phyloP scores from a whole-genome alignment of 78 protist genomes.

The Dictyostelium intermedium region DNA sequence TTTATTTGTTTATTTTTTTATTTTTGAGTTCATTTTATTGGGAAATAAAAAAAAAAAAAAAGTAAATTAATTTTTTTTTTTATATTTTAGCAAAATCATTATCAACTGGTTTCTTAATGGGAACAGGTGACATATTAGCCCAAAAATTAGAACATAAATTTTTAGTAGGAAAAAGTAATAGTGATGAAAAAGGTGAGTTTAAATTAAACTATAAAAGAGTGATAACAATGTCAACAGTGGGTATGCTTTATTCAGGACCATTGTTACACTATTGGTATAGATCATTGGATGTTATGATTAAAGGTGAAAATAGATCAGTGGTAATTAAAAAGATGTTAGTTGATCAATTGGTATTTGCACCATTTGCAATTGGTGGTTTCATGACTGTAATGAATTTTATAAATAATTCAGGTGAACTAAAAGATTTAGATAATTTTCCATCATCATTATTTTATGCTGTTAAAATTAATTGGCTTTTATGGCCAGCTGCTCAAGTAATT shows the following conservation, averaged over 20 bases:
- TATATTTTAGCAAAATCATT: slow-evolving; percentile 46
- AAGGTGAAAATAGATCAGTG: slow-evolving; percentile 6
- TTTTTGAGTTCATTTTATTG: neutral
- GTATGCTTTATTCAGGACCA: slow-evolving; percentile 42
- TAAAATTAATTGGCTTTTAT: slow-evolving; percentile 26
- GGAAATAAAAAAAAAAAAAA: neutral
- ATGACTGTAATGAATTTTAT: slow-evolving; percentile 20
- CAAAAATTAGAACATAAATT: slow-evolving; percentile 19
- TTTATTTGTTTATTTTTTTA: no score
- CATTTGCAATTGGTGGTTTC: slow-evolving; percentile 41
- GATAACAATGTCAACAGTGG: slow-evolving; percentile 31
- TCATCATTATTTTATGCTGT: slow-evolving; percentile 19
- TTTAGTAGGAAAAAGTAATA: no score
- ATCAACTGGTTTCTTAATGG: slow-evolving; percentile 50
- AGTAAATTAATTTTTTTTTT: neutral
- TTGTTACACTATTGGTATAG: slow-evolving; percentile 56
- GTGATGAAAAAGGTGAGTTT: neutral
- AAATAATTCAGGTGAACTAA: slow-evolving; percentile 8
- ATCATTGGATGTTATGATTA: slow-evolving; percentile 4
- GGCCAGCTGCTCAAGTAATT: slow-evolving; percentile 55
- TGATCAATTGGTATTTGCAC: slow-evolving; percentile 60
- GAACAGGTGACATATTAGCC: slow-evolving; percentile 65
- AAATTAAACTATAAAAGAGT: slow-evolving; percentile 22
- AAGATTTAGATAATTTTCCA: neutral
- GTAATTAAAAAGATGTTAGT: slow-evolving; percentile 27